phyloP scores from a whole-genome alignment of 768 basidiomycete species.

The Kwoniella mangroviensis region DNA sequence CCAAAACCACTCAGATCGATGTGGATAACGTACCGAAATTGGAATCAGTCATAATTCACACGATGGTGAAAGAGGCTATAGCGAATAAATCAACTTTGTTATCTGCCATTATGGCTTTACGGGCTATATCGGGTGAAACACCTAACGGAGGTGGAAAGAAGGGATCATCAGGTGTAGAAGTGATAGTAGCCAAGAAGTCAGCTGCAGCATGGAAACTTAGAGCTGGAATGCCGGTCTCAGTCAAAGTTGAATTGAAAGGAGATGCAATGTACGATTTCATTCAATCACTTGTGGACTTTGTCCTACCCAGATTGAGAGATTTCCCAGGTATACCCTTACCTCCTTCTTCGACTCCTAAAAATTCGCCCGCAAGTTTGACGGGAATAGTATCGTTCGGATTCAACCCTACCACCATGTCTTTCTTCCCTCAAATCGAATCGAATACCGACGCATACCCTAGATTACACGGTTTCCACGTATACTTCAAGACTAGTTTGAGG shows the following conservation, averaged over 20 bases:
- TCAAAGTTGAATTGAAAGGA: constrained; percentile 86
- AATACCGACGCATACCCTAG: constrained; percentile 88
- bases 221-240: constrained; percentile 78
- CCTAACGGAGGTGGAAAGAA: constrained; percentile 72
- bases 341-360: constrained; percentile 68
- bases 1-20: constrained; percentile 65
- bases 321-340: constrained; percentile 83
- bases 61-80: constrained; percentile 80
- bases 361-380: constrained; percentile 73
- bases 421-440: constrained; percentile 96
- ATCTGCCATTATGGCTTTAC: constrained; percentile 82
- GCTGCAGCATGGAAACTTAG: constrained; percentile 79
- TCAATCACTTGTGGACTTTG: constrained; percentile 84
- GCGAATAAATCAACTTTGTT: constrained; percentile 73
- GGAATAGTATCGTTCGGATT: constrained; percentile 92
- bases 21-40: constrained; percentile 73
- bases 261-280: constrained; percentile 95
- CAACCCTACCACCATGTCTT: constrained; percentile 76
- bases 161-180: constrained; percentile 74
- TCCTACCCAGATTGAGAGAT: constrained; percentile 89
- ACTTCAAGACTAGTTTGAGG: constrained; percentile 84
- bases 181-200: constrained; percentile 63
- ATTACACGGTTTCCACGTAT: constrained; percentile 87
- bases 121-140: constrained; percentile 84
- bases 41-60: constrained; percentile 83